These are phyloP conservation scores for Talaromyces sp. DNA, from an alignment of 2,329 filamentous ascomycete species.

Conservation along the genomic window DNA sequence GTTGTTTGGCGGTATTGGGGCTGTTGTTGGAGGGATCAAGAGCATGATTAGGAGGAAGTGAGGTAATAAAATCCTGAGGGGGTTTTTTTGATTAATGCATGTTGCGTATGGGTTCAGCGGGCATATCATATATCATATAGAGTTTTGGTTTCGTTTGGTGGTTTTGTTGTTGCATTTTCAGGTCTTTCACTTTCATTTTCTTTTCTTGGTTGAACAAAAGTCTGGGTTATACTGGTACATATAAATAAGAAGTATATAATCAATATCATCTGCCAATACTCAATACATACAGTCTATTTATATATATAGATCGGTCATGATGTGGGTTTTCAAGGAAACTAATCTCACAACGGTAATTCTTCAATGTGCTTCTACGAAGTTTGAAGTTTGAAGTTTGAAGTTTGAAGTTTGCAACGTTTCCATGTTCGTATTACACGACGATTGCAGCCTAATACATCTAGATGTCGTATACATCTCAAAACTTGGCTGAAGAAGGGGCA, in stretches of 20 bases:
- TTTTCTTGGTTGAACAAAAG: not conserved
- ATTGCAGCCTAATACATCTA: too few species aligned
- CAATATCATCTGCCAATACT: not conserved
- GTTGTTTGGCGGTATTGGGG: constrained; percentile 51
- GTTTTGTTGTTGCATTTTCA: not conserved
- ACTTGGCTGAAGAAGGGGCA: too few species aligned
- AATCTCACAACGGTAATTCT: too few species aligned
- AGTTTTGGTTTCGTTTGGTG: not conserved
- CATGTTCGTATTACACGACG: too few species aligned
- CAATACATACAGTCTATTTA: not conserved
- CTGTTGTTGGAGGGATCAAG: constrained; percentile 30
- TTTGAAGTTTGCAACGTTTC: too few species aligned
- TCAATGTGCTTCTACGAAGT: too few species aligned
- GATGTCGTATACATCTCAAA: too few species aligned
- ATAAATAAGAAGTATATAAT: not conserved
- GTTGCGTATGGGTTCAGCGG: not conserved
- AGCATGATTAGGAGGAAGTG: constrained; percentile 9
- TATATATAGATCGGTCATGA: too few species aligned
- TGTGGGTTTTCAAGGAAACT: too few species aligned
- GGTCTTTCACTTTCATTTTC: not conserved
- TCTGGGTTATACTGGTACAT: not conserved
- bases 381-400: too few species aligned
- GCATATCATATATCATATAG: not conserved
- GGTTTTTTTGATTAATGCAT: not conserved
- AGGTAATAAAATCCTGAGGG: not conserved